Percentiles rank a stretch among this genome's conserved stretches.
phyloP scores from a whole-genome alignment of 2,329 filamentous ascomycete species.

The Orbilia quercus region DNA sequence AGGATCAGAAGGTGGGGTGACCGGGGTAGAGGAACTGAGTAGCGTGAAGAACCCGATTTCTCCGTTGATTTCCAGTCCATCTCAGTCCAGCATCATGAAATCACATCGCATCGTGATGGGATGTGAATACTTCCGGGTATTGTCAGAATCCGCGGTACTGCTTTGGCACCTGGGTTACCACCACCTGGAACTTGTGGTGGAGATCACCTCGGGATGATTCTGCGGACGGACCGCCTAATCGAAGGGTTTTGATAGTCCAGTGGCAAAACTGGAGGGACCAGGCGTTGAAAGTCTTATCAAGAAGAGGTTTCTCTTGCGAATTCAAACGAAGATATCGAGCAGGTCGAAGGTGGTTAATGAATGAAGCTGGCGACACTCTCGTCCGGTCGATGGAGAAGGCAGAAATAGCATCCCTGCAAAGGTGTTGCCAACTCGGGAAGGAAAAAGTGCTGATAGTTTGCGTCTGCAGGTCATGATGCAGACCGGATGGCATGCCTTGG shows the following conservation, averaged over 20 bases:
- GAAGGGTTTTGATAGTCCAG: too few relatives aligned
- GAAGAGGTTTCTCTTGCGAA: too few relatives aligned
- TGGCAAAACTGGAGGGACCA: too few relatives aligned
- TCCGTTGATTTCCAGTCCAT: conserved; percentile 36
- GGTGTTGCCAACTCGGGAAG: conserved; percentile 48
- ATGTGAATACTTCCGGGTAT: too few relatives aligned
- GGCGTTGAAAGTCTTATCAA: too few relatives aligned
- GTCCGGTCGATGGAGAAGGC: conserved; percentile 30
- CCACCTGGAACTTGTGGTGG: too few relatives aligned
- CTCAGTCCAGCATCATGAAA: not conserved
- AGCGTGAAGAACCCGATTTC: conserved; percentile 47
- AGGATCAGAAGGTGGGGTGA: conserved; percentile 35
- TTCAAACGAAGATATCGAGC: too few relatives aligned
- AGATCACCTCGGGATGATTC: too few relatives aligned
- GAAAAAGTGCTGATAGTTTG: conserved; percentile 33
- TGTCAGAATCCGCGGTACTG: too few relatives aligned
- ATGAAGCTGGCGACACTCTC: conserved; percentile 14
- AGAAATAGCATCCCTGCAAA: conserved; percentile 9
- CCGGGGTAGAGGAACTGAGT: conserved; percentile 26
- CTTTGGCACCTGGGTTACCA: too few relatives aligned
- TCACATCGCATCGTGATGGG: not conserved
- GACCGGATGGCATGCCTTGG: conserved; percentile 55
- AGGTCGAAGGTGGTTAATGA: too few relatives aligned
- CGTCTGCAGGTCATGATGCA: conserved; percentile 40
- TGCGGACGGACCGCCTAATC: too few relatives aligned